Base-by-base conservation (phyloP, 2,329 filamentous ascomycete genomes). In the Ramularia endophylla region DNA sequence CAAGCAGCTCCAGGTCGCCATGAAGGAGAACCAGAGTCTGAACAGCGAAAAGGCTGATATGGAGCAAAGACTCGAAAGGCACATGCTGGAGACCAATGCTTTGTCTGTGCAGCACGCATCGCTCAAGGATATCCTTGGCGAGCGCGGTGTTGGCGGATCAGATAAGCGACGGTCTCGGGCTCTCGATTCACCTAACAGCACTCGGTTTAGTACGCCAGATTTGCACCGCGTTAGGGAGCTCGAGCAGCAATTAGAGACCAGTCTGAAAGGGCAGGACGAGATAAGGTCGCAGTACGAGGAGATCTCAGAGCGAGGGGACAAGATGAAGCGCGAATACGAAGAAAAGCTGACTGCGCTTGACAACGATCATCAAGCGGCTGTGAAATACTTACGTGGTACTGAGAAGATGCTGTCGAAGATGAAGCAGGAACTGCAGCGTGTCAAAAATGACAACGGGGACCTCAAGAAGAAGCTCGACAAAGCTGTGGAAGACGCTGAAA, bases 371-470 rank as follows among this genome's bases (percentile, higher is more conserved):
- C 88, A 95, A 65, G 95, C 92, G 30, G 90, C 92, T 12, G 89
- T 97, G 36, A 92, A 95, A 65, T 98, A 98, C 59, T 87, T 98
- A 53, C 94, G 95, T 66, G 92, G 92, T 44, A 97, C 92, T 1
- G 92, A 98, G 67, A 97, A 95, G 75, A 95, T 98, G 88, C 78
- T 98, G 36, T 89, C 92, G 66, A 90, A 94, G 65, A 90, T 98
- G 75, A 97, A 97, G 70, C 88, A 95, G 58, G 92, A 98, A 67
- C 74, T 98, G n/a, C 75, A 84, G 40, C 86, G 88, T 43, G 92
- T 94, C 68, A 97, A 97, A 74, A 69, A 80, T 9, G 85, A 92
- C 47, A 95, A 95, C 58, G 71, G 74, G 13, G 84, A 85, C 46
- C 72, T 98, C 29, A 89, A 92, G 64, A 77, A 80, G 34, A 87